Evolutionary conservation across 2,329 filamentous ascomycete genomes (phyloP).

Genomic region (Remersonia thermophila): DNA sequence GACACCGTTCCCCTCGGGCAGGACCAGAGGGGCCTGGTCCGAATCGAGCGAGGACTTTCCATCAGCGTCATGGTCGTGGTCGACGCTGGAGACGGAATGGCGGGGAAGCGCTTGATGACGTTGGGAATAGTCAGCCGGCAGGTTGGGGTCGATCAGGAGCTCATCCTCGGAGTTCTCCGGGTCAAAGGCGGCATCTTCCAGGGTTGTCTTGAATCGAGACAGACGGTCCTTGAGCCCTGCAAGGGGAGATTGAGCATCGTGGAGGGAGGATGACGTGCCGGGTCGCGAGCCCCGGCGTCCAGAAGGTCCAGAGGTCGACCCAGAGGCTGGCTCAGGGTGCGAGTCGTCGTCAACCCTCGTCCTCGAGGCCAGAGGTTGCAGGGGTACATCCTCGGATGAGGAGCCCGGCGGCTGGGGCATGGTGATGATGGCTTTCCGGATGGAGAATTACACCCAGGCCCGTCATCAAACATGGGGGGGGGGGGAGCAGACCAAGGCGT

Average conservation of each 20-base stretch:
- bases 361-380: conserved; percentile 19
- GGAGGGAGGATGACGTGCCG: background rate
- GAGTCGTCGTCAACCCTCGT: conserved; percentile 16
- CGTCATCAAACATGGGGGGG: conserved; percentile 2
- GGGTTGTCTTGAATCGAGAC: conserved; percentile 27
- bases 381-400: conserved; percentile 12
- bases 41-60: conserved; percentile 1
- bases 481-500: no score
- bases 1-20: conserved; percentile 13
- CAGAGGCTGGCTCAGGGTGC: conserved; percentile 16
- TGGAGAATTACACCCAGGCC: background rate
- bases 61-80: conserved; percentile 8
- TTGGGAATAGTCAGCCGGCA: conserved; percentile 32
- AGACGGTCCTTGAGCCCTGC: conserved; percentile 20
- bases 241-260: conserved; percentile 15
- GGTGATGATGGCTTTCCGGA: conserved; percentile 4
- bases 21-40: conserved; percentile 2
- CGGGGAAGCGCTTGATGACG: conserved; percentile 11
- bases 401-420: conserved; percentile 23
- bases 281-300: no score
- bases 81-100: conserved; percentile 17
- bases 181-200: conserved; percentile 31
- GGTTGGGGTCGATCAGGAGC: conserved; percentile 42
- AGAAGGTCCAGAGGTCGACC: no score
- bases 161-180: conserved; percentile 38